Evolutionary conservation across 2,329 filamentous ascomycete genomes (phyloP), one percentile per base, ranked within the genome.

Genomic region (Shiraia sp.): DNA sequence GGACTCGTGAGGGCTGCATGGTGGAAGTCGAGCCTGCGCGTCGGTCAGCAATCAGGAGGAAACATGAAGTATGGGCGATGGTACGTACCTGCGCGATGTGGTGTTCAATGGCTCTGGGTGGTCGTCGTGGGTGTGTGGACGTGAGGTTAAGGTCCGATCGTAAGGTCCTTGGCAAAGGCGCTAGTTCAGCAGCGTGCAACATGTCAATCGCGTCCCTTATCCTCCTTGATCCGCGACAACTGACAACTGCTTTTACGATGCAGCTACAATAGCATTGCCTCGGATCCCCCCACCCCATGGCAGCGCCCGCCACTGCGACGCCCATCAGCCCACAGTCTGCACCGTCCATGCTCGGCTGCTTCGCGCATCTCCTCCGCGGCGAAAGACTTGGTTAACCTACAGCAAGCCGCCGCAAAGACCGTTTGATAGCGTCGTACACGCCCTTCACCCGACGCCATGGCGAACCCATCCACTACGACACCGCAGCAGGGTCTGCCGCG

Each of bases 401-500:
- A 34, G 28, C 36, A 24, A 10, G 17, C 39, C 33, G 26, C 24
- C 32, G 19, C 39, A 16, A 42, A 15, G 22, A 32, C 27, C 14
- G 8, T 19, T 38, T 23, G 27, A 14, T 33, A 36, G 26, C 37
- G 23, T 23, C 16, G 10, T 6, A 6, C 14, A 10, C 16, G 33
- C 26, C 24, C 30, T 22, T 29, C 23, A 22, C 24, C 36, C 23
- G 23, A 37, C 43, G 25, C 35, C 30, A 63, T 62, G 59, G 54
- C 55, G 24, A 51, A 37, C 34, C 32, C 54, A 5, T 40, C 53
- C 16, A 41, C 49, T 10, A 45, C 54, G 19, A 49, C 57, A 75
- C 65, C 79, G 79, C 45, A 76, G 75, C 33, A 75, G 72, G 61
- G 72, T 71, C 45, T 69, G 54, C 65, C 80, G 69, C 65, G 74